Base-by-base conservation (phyloP, 768 basidiomycete genomes). In the Mycena metata region DNA sequence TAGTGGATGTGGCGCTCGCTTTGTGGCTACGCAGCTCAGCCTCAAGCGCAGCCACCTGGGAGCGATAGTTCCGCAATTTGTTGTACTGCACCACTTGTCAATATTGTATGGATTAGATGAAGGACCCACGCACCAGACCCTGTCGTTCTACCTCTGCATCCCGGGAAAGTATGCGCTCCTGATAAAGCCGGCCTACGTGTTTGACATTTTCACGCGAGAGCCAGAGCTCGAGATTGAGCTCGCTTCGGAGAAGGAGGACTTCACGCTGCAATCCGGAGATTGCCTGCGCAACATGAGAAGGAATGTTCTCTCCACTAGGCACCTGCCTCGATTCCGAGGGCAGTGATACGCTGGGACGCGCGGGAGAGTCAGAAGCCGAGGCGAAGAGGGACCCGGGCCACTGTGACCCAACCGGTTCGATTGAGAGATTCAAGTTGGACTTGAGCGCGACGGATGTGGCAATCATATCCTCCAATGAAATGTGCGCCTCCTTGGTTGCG, bases 151-250 rank as follows among this genome's bases (percentile, higher is more conserved):
- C 87, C 76, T 96, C 95, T 26, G 92, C 92, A 51, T 88, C 90
- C 74, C 87, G 88, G 65, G 91, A 88, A 42, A 92, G 78, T 24
- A 93, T 88, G 36, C 88, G 89, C 70, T 93, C 90, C 70, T 91
- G 86, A 73, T 93, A 91, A 47, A 96, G 80, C 45, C 90, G 85
- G n/a, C 91, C 92, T 56, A 96, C 91, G 74, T 95, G 93, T 75
- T 89, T 88, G 58, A 91, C 86, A 66, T 94, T 94, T 78, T 95
- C 90, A 69, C 92, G 84, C 64, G 92, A 90, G 46, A 92, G 81
- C 92, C 94, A 96, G 26, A 91, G 82, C 79, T 96, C 92, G 67
- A 95, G 94, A 75, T 94, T 94, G 46, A 96, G 87, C 70, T 96
- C 94, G 75, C 90, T 94, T 55, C 91, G 84, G 33, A 96, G 81